phyloP scores from a whole-genome alignment of 164 flowering plant species.

The Piper longum region DNA sequence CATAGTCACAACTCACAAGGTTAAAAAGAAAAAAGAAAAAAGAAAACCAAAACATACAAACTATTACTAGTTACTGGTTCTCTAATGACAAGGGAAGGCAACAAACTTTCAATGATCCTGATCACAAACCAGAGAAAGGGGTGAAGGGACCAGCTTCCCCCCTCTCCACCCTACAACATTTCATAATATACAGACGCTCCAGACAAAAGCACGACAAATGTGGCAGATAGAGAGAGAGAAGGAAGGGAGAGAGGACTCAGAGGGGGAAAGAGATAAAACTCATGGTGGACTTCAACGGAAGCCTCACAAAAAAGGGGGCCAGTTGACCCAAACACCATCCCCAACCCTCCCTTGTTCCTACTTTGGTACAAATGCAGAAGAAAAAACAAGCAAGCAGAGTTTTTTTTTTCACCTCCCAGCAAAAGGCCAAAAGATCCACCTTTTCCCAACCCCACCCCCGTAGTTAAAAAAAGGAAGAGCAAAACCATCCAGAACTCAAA shows the following conservation, averaged over 20 bases:
- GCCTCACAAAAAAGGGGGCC: neutral
- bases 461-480: neutral
- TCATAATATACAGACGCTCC: conserved; percentile 28
- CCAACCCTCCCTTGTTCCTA: no score
- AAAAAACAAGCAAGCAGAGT: no score
- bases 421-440: neutral
- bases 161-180: conserved; percentile 33
- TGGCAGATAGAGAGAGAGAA: conserved; percentile 8
- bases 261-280: conserved; percentile 14
- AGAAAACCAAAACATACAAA: conserved; percentile 32
- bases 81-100: neutral
- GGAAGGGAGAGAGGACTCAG: conserved; percentile 9
- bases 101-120: conserved; percentile 49
- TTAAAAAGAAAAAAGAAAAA: conserved; percentile 14
- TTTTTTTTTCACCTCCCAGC: neutral
- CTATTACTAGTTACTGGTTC: neutral
- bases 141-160: conserved; percentile 27
- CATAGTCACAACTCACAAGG: conserved; percentile 37
- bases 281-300: conserved; percentile 31
- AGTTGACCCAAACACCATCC: neutral
- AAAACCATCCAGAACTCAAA: neutral
- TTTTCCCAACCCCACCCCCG: neutral
- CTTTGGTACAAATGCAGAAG: no score
- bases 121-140: conserved; percentile 22
- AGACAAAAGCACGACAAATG: neutral